Percentiles rank a stretch among this genome's conserved stretches.
Evolutionary conservation across 768 basidiomycete species (phyloP).

Genomic region (Rhodotorula sphaerocarpa): DNA sequence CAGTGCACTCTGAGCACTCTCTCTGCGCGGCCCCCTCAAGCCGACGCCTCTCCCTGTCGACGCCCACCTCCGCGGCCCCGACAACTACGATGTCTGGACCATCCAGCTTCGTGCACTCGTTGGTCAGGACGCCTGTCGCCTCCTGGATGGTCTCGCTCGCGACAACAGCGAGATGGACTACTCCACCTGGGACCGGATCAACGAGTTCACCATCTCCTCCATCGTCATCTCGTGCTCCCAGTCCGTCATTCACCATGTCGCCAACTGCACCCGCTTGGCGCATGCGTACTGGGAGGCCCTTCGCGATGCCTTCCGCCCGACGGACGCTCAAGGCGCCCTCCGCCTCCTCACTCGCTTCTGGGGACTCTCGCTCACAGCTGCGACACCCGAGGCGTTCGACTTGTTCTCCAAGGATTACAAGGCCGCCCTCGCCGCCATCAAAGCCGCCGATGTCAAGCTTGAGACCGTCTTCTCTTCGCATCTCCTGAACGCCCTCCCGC

Average conservation of each 20-base stretch:
- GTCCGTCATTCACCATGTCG: slow-evolving; percentile 1
- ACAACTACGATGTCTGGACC: slow-evolving; percentile 7
- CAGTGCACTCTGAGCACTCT: too few relatives aligned
- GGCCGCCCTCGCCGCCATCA: neutral
- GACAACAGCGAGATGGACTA: too few relatives aligned
- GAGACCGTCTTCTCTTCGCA: neutral
- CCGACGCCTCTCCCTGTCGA: neutral
- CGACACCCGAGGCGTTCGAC: neutral
- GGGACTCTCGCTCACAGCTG: neutral
- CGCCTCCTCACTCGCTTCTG: slow-evolving; percentile 8
- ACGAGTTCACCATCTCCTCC: neutral
- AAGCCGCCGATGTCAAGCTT: neutral
- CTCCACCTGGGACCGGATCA: neutral
- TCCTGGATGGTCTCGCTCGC: neutral
- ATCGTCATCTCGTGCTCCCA: neutral
- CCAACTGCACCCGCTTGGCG: neutral
- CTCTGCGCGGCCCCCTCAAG: too few relatives aligned
- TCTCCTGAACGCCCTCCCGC: slow-evolving; percentile 1
- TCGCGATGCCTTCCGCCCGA: neutral
- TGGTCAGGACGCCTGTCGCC: neutral
- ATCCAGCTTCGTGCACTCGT: neutral
- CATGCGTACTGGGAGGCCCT: neutral
- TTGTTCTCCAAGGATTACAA: neutral
- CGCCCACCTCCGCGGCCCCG: slow-evolving; percentile 1
- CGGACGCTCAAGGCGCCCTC: neutral